phyloP scores from a whole-genome alignment of 495 filamentous ascomycete species.

The Mytilinidion resinicola region DNA sequence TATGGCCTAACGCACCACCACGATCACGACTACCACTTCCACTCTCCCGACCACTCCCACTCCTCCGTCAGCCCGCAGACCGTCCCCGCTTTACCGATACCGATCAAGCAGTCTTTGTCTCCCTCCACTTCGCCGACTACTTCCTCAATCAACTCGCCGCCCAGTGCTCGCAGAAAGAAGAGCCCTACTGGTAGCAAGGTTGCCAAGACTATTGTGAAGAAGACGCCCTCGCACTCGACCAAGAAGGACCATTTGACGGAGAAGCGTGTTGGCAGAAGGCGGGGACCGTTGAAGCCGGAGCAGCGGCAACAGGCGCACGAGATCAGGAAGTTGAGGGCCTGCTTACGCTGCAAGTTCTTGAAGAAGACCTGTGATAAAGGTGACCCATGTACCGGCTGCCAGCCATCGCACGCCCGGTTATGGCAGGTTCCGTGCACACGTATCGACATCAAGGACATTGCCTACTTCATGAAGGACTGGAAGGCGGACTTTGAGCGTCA shows the following conservation, averaged over 20 bases:
- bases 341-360: constrained; percentile 92
- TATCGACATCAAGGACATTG: constrained; percentile 95
- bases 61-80: constrained; percentile 56
- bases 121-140: constrained; percentile 39
- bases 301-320: constrained; percentile 91
- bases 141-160: constrained; percentile 43
- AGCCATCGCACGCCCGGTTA: constrained; percentile 82
- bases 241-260: constrained; percentile 72
- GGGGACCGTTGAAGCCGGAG: constrained; percentile 82
- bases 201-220: constrained; percentile 66
- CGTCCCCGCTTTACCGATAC: constrained; percentile 59
- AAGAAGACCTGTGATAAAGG: constrained; percentile 98
- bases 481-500: constrained; percentile 91
- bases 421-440: constrained; percentile 96
- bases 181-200: constrained; percentile 56
- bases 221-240: constrained; percentile 55
- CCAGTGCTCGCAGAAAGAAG: constrained; percentile 65
- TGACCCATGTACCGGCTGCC: constrained; percentile 86
- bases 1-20: constrained; percentile 26
- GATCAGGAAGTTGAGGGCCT: constrained; percentile 86
- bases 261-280: constrained; percentile 83
- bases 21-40: constrained; percentile 45
- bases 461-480: constrained; percentile 97
- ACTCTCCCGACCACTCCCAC: constrained; percentile 31
- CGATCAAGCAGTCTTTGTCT: constrained; percentile 63